Conservation (phyloP, 257 asterid genomes). For the Lycium ferocissimum region DNA sequence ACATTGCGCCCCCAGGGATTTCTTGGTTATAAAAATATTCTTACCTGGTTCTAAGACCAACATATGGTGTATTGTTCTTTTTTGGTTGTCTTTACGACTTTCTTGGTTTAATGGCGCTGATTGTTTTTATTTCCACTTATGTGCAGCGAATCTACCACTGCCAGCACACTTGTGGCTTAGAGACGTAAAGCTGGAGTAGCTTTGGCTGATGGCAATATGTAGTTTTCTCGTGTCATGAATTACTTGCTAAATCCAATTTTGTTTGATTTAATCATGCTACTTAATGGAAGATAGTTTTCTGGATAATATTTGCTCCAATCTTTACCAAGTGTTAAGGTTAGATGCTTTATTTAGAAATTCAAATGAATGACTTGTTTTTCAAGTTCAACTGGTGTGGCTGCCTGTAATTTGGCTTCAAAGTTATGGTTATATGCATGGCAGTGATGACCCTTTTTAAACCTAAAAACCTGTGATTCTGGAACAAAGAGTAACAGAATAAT, state of each 20-base stretch:
- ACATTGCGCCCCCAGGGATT: not conserved
- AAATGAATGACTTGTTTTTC: not conserved
- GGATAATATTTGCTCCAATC: not conserved
- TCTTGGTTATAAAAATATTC: not conserved
- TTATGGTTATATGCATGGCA: not conserved
- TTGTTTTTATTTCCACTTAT: not conserved
- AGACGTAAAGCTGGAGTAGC: not conserved
- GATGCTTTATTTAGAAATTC: not conserved
- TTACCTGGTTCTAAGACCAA: not conserved
- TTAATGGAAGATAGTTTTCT: slow-evolving; percentile 13
- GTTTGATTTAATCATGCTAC: slow-evolving; percentile 25
- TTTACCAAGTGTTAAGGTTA: not conserved
- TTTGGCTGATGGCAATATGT: slow-evolving; percentile 20
- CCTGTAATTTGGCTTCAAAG: not conserved
- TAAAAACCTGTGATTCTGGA: not conserved
- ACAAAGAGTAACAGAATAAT: not conserved
- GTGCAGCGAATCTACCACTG: slow-evolving; percentile 86
- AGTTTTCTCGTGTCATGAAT: not conserved
- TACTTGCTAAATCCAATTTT: slow-evolving; percentile 29
- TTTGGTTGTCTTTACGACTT: not conserved
- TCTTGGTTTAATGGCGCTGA: slow-evolving; percentile 13
- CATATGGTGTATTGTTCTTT: not conserved
- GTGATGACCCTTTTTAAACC: not conserved
- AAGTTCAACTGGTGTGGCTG: not conserved
- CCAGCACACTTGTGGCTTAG: slow-evolving; percentile 86